Evolutionary conservation across 108 stramenopile genomes (phyloP).

Genomic region (Fragilaria radians): DNA sequence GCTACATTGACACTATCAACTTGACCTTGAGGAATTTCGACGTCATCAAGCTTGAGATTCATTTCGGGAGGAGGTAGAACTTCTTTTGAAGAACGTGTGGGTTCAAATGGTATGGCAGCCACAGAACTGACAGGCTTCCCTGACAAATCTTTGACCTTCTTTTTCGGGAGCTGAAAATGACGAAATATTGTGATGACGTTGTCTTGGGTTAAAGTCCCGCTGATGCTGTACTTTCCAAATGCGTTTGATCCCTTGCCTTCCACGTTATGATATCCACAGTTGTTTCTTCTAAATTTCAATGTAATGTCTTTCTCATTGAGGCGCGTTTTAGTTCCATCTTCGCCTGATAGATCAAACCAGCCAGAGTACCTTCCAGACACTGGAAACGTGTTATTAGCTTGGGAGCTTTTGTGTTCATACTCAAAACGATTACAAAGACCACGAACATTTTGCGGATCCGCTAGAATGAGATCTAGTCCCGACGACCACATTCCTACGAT

Average conservation of each 20-base stretch:
- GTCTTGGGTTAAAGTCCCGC: slow-evolving; percentile 60
- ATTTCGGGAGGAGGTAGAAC: slow-evolving; percentile 43
- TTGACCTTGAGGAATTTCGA: slow-evolving; percentile 35
- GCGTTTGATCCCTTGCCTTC: slow-evolving; percentile 75
- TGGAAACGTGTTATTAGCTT: slow-evolving; percentile 43
- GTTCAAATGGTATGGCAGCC: not conserved
- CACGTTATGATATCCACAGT: slow-evolving; percentile 76
- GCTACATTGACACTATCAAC: slow-evolving; percentile 9
- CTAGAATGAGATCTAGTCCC: slow-evolving; percentile 54
- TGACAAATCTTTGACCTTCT: slow-evolving; percentile 19
- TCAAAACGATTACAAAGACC: slow-evolving; percentile 73
- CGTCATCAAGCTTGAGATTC: slow-evolving; percentile 57
- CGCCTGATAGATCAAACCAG: slow-evolving; percentile 61
- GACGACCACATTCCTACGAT: slow-evolving; percentile 73
- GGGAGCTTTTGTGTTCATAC: slow-evolving; percentile 72
- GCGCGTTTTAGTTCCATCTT: slow-evolving; percentile 46
- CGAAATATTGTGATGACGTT: slow-evolving; percentile 72
- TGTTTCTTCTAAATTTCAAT: slow-evolving; percentile 70
- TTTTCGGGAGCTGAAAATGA: slow-evolving; percentile 53
- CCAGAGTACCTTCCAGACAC: slow-evolving; percentile 76
- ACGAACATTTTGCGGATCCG: slow-evolving; percentile 51
- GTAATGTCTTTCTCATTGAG: slow-evolving; percentile 67
- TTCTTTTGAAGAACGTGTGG: slow-evolving; percentile 8
- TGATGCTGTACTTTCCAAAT: slow-evolving; percentile 82
- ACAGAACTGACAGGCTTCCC: not conserved